Base-by-base conservation (phyloP, 2,329 filamentous ascomycete genomes). In the Alternaria consortialis region DNA sequence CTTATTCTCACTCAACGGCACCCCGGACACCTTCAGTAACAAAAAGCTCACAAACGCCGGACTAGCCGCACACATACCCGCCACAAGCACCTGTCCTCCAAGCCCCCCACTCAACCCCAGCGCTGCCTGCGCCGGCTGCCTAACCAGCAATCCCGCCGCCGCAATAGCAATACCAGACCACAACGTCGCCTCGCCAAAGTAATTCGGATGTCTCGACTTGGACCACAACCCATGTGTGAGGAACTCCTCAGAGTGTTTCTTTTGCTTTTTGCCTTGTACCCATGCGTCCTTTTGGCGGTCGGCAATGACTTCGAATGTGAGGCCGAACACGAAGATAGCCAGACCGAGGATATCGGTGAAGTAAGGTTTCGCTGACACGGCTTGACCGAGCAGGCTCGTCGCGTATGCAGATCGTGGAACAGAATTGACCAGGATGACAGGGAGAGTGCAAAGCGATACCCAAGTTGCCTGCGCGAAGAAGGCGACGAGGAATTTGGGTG, bases 141-240 rank as follows among this genome's bases (percentile, higher is more conserved):
- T 80, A 1, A 85, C 76, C 50, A 92, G 78, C 1, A 87, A 80
- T 1, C 88, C 87, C 0, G 84, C 86, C 0, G 87, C 84, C 1
- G 82, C 78, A 5, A 86, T 85, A 0, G 89, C 88, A 59, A 91
- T 85, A 1, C 90, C 89, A 0, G 85, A 87, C 90, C 89, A 92
- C 32, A 92, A 80, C 11, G 87, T 89, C 29, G 83, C 84, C 75
- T 91, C 89, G n/a, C 89, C 90, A 73, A 91, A 90, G 79, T 91
- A 91, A 71, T 91, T 90, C 0, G 89, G 89, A 76, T 90, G 87
- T 62, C 87, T 79, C 48, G 83, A 86, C 71, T 84, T 83, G 6
- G 81, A 80, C 86, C 88, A 91, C 36, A 91, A 70, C 0, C 89
- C 89, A 1, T 80, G 75, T 0, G 88, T 89, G 63, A 91, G 73